Evolutionary conservation across 2,329 filamentous ascomycete genomes (phyloP), one percentile per base, ranked within the genome.

Genomic region (Colletotrichum cereale): DNA sequence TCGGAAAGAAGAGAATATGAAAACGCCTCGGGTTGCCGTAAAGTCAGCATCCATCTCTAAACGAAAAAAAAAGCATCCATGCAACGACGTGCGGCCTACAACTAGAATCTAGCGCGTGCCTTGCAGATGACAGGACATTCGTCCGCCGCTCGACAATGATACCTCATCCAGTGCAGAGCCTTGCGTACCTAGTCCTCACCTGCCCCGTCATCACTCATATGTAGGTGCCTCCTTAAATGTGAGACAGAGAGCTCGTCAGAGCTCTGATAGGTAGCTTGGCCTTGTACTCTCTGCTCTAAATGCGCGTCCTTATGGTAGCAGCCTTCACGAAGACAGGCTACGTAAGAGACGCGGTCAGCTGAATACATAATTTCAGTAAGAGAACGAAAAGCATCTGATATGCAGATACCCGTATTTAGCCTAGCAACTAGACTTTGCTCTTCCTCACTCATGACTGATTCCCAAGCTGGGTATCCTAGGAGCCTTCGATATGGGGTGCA

Each of bases 401-500:
- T 4, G 14, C 12, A 31, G 3, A 21, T 10, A 52, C 6, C 24
- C 12, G 26, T 31, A 10, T 6, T 18, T 52, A 26, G 21, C 18
- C 12, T 14, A 31, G 2, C 14, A 29, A 21, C 14, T 21, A 52
- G 48, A 26, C n/a, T 29, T 48, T 47, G 11, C 24, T 50, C 48
- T 5, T 50, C 24, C 14, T 29, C 12, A 12, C 2, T 29, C 6
- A 18, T 10, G 48, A 16, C 6, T 24, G 7, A 18, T 10, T 31
- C 31, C 24, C 48, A 31, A 29, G 16, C 47, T 55, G 60, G 66
- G 60, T 63, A 47, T 47, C 44, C 44, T 24, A 70, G 44, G 50
- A 69, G 66, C 29, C 60, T 55, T 56, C 34, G 24, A 71, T 55
- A 69, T 53, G 69, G 70, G 18, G 31, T 50, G 29, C 31, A 50